Evolutionary conservation across 371 early-diverging fungal genomes (phyloP).

Genomic region (Mucor plumbeus): DNA sequence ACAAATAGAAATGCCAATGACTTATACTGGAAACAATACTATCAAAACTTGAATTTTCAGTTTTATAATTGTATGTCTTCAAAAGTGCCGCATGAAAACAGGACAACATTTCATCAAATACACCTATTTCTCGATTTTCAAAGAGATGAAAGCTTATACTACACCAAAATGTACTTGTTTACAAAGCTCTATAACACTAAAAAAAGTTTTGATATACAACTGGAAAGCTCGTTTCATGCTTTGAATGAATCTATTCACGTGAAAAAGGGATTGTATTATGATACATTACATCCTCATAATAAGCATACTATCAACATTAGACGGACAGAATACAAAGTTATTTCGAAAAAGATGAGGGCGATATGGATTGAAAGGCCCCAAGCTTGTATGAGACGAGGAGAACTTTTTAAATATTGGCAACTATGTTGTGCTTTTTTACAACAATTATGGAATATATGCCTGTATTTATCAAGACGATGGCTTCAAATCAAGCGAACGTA

Average conservation of each 20-base stretch:
- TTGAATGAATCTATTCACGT: neutral
- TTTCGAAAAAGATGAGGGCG: neutral
- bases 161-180: neutral
- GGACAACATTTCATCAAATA: neutral
- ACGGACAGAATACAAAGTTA: neutral
- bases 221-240: neutral
- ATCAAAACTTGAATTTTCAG: neutral
- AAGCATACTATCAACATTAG: neutral
- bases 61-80: neutral
- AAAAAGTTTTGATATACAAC: neutral
- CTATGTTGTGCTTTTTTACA: neutral
- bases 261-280: neutral
- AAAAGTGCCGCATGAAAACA: neutral
- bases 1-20: neutral
- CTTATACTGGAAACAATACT: neutral
- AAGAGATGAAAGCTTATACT: neutral
- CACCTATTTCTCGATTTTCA: neutral
- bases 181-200: neutral
- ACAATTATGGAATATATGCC: neutral
- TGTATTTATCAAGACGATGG: neutral
- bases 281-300: neutral
- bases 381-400: neutral
- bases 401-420: neutral
- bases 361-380: constrained; percentile 1
- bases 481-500: neutral